A percentile compares a stretch with the other conserved stretches of the same genome.
phyloP scores from a whole-genome alignment of 306 rosid genomes.

The Parietaria judaica region DNA sequence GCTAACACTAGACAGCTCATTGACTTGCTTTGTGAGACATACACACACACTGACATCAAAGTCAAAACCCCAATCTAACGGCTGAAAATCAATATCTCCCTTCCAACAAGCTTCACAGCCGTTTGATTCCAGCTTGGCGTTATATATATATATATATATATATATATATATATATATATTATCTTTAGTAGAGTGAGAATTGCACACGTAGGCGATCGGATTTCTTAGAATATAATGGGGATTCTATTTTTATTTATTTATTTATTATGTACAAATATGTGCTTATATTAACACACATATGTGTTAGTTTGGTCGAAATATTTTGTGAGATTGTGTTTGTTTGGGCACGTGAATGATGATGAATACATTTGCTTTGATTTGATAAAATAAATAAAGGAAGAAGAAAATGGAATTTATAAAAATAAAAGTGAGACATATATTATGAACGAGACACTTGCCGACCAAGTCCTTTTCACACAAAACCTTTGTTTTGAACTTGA shows the following conservation, averaged over 20 bases:
- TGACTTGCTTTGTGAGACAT: background rate
- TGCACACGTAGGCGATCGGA: no score
- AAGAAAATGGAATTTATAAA: slow-evolving; percentile 1
- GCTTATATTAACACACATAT: no score
- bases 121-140: background rate
- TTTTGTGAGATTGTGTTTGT: slow-evolving; percentile 1
- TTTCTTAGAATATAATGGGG: no score
- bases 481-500: background rate
- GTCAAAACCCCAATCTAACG: background rate
- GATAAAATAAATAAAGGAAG: background rate
- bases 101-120: background rate
- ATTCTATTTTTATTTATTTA: no score
- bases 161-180: no score
- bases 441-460: slow-evolving; percentile 3
- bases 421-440: background rate
- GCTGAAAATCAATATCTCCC: slow-evolving; percentile 1
- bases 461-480: slow-evolving; percentile 22
- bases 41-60: no score
- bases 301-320: no score
- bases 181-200: no score
- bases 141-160: no score
- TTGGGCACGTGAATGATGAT: background rate
- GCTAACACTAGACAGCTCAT: slow-evolving; percentile 6
- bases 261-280: no score
- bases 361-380: background rate